Evolutionary conservation across 2,329 filamentous ascomycete genomes (phyloP), one percentile per base, ranked within the genome.

Genomic region (Penicillium sp.): DNA sequence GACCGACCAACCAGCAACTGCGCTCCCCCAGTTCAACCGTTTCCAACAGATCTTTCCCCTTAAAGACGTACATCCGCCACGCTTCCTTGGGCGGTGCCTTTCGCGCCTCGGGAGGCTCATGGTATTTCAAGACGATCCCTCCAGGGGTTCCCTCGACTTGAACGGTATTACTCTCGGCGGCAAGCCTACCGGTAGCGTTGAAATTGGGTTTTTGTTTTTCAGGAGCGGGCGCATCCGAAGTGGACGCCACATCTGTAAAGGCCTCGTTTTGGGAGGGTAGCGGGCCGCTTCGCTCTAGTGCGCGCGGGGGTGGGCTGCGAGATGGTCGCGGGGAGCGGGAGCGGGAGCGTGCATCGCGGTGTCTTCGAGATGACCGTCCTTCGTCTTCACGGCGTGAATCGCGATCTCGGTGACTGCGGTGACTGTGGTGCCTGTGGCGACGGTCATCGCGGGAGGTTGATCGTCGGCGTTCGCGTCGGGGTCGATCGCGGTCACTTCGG

Each of bases 11-110:
- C 94, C 94, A 99, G 76, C 91, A 96, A 67, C 88, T 95, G 56
- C 90, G 86, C 52, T 80, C 76, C 54, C 83, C 81, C 45, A 99
- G 79, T 54, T 91, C 85, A 21, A 97, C 81, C 1, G 90, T 95
- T 67, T 96, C 91, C 32, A 96, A 72, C 3, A 95, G 81, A 53
- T 92, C 89, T 27, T 82, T 73, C 10, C 86, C 89, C 69, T 96
- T 96, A 82, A 99, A 99, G 21, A 97, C 83, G 70, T 95, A 97
- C 45, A 99, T 79, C 56, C 90, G 89, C 93, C 93, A 99, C 53
- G 84, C 78, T 62, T 94, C 86, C 50, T 85, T 87, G 1, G 88
- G 69, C 0, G 92, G 82, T 0, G 94, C 90, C 64, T 96, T 96
- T 55, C 94, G 88, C 46, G 93, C 90, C 77, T 99, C 94, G 10